Conservation (phyloP, 768 basidiomycete genomes). For the Pisolithus tinctorius region DNA sequence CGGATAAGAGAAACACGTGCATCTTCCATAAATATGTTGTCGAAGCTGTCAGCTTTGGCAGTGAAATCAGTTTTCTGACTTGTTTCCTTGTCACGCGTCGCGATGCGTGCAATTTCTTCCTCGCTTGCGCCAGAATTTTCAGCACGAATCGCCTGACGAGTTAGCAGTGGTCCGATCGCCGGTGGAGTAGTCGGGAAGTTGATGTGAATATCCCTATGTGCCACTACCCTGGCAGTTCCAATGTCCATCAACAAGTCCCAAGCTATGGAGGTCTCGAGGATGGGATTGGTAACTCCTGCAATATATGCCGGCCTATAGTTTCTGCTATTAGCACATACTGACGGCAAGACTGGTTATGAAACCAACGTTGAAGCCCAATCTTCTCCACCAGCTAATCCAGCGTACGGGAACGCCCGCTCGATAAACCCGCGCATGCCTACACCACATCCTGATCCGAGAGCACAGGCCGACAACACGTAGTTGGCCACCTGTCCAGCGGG, state of each 20-base stretch:
- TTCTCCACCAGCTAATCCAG: conserved; percentile 81
- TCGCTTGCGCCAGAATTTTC: conserved; percentile 60
- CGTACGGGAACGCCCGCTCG: conserved; percentile 91
- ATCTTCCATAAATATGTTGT: conserved; percentile 90
- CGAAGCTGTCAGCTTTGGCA: conserved; percentile 55
- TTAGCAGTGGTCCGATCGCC: conserved; percentile 38
- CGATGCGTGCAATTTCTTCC: conserved; percentile 58
- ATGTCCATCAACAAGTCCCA: conserved; percentile 97
- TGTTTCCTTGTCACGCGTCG: conserved; percentile 47
- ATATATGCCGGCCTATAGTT: conserved; percentile 76
- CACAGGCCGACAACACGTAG: conserved; percentile 91
- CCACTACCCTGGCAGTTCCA: conserved; percentile 76
- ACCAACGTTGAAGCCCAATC: conserved; percentile 87
- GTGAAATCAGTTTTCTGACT: conserved; percentile 45
- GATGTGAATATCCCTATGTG: conserved; percentile 76
- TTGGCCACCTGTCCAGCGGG: conserved; percentile 88
- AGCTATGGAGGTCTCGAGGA: conserved; percentile 77
- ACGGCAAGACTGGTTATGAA: background rate
- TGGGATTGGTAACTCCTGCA: conserved; percentile 95
- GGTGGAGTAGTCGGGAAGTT: conserved; percentile 44
- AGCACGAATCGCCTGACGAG: conserved; percentile 56
- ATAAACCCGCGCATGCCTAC: conserved; percentile 78
- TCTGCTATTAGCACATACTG: background rate
- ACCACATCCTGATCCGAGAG: conserved; percentile 88
- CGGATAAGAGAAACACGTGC: conserved; percentile 39